Conservation (phyloP, 495 filamentous ascomycete genomes). For the Clohesyomyces aquaticus region DNA sequence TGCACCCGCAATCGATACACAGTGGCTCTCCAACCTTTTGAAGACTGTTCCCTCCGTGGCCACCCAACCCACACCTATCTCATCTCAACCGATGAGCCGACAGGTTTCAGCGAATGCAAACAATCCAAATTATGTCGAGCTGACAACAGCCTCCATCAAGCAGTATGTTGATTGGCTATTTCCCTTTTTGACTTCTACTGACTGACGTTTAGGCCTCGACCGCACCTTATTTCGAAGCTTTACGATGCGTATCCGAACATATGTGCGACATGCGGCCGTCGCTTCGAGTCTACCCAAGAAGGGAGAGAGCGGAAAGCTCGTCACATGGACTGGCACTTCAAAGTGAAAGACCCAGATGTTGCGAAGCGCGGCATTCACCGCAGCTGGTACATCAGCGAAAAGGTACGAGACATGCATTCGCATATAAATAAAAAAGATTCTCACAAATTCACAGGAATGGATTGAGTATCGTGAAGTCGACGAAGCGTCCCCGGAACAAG, state of each 20-base stretch:
- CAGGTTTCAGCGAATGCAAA: constrained; percentile 37
- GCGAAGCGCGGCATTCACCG: constrained; percentile 81
- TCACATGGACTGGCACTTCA: constrained; percentile 98
- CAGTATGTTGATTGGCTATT: constrained; percentile 51
- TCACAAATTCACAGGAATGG: constrained; percentile 68
- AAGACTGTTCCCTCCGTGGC: constrained; percentile 8
- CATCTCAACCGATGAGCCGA: constrained; percentile 26
- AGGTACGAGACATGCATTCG: constrained; percentile 60
- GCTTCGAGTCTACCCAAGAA: constrained; percentile 75
- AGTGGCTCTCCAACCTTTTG: constrained; percentile 36
- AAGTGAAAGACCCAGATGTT: constrained; percentile 83
- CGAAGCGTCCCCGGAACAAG: constrained; percentile 60
- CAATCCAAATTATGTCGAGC: constrained; percentile 62
- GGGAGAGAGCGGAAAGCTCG: constrained; percentile 84
- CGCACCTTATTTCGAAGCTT: constrained; percentile 69
- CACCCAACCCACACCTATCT: constrained; percentile 1
- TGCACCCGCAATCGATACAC: constrained; percentile 10
- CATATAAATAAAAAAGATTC: neutral
- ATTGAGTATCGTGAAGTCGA: constrained; percentile 76
- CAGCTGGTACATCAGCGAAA: constrained; percentile 90
- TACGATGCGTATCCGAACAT: constrained; percentile 80
- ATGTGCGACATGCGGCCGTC: constrained; percentile 87
- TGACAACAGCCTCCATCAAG: constrained; percentile 76
- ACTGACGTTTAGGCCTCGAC: constrained; percentile 65
- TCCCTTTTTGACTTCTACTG: constrained; percentile 38